Evolutionary conservation across 2,329 filamentous ascomycete species (phyloP).

Genomic region (Pseudogymnoascus verrucosus): DNA sequence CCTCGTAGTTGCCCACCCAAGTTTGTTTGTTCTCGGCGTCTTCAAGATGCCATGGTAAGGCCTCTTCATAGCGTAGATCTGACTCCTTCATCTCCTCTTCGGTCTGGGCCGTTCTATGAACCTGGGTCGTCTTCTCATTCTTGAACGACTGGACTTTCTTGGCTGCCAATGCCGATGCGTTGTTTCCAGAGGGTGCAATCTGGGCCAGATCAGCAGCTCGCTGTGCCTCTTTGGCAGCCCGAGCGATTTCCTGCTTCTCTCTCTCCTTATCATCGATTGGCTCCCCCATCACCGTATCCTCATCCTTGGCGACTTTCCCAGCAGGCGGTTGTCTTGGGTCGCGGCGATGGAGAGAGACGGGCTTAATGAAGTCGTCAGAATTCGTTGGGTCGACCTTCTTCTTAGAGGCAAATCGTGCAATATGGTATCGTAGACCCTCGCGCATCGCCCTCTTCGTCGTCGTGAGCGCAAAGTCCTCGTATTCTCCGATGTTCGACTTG

Average conservation of each 20-base stretch:
- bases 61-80: conserved; percentile 82
- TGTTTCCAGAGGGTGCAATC: conserved; percentile 75
- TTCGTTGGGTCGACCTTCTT: conserved; percentile 62
- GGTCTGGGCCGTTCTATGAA: conserved; percentile 69
- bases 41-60: conserved; percentile 91
- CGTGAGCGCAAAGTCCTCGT: conserved; percentile 59
- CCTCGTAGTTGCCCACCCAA: conserved; percentile 88
- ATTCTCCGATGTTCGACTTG: conserved; percentile 35
- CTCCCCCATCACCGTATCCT: conserved; percentile 33
- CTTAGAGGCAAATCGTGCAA: conserved; percentile 62
- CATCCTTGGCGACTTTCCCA: conserved; percentile 55
- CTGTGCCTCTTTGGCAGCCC: conserved; percentile 76
- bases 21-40: conserved; percentile 93
- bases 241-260: conserved; percentile 58
- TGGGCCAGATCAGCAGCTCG: conserved; percentile 82
- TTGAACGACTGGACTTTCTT: conserved; percentile 53
- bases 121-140: conserved; percentile 78
- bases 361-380: conserved; percentile 75
- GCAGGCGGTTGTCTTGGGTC: conserved; percentile 67
- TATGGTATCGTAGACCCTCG: conserved; percentile 75
- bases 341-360: conserved; percentile 80
- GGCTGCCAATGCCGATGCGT: conserved; percentile 28
- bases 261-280: conserved; percentile 49
- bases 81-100: conserved; percentile 63
- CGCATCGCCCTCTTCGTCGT: conserved; percentile 75